Evolutionary conservation across 345 rosid species (phyloP).

Genomic region (Pistacia integerrima): DNA sequence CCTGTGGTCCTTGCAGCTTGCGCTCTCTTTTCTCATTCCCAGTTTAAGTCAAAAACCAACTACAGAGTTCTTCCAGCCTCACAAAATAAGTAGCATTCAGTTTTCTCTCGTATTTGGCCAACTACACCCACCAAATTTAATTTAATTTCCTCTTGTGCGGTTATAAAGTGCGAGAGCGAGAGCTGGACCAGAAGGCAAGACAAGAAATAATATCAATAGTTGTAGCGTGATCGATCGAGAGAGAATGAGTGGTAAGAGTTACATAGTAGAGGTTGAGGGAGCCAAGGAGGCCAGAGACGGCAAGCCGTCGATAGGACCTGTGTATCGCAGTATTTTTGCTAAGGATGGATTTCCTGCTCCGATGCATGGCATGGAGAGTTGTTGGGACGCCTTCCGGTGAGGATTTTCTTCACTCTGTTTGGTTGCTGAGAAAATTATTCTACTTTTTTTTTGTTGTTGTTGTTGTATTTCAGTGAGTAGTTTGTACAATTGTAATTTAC

Average conservation of each 20-base stretch:
- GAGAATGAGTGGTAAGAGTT: constrained; percentile 37
- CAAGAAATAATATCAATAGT: no score
- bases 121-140: constrained; percentile 7
- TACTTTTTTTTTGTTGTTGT: not conserved
- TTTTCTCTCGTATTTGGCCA: not conserved
- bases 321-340: constrained; percentile 77
- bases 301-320: constrained; percentile 83
- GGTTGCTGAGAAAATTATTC: constrained; percentile 14
- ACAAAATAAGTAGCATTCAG: not conserved
- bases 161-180: not conserved
- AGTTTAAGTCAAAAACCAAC: constrained; percentile 1
- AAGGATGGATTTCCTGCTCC: constrained; percentile 81
- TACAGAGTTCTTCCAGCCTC: not conserved
- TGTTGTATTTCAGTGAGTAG: not conserved
- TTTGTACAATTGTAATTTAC: no score
- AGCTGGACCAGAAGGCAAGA: not conserved
- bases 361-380: constrained; percentile 68
- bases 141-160: no score
- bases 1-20: not conserved
- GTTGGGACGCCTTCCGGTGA: constrained; percentile 98
- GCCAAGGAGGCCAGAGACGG: constrained; percentile 65
- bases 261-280: constrained; percentile 69
- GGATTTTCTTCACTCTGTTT: constrained; percentile 14
- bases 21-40: not conserved
- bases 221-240: not conserved